A percentile compares a stretch with the other conserved stretches of the same genome.
phyloP scores from a whole-genome alignment of 768 basidiomycete species.

The Russula emetica region DNA sequence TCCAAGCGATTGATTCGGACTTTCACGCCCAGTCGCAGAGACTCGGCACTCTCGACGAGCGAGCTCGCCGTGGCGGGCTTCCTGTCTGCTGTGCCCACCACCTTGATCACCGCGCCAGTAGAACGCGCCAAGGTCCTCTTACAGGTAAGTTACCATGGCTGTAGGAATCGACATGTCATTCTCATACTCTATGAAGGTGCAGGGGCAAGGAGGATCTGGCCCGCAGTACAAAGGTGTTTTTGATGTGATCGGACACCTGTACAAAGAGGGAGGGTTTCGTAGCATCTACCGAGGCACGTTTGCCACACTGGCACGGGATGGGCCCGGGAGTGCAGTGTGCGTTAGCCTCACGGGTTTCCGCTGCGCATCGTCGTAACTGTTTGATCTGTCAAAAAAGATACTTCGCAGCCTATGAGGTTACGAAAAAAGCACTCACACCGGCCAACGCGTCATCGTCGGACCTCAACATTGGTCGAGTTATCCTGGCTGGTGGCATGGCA shows the following conservation, averaged over 20 bases:
- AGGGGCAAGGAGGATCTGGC: conserved; percentile 76
- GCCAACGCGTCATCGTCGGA: conserved; percentile 73
- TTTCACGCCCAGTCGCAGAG: conserved; percentile 72
- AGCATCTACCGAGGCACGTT: conserved; percentile 90
- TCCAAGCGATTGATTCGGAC: conserved; percentile 83
- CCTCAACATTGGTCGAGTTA: conserved; percentile 79
- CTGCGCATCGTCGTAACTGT: conserved; percentile 15
- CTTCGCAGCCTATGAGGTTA: conserved; percentile 94
- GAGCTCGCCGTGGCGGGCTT: conserved; percentile 94
- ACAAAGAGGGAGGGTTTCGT: conserved; percentile 87
- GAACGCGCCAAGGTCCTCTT: conserved; percentile 95
- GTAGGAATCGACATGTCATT: neutral
- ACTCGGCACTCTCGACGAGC: conserved; percentile 54
- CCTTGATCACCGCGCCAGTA: conserved; percentile 90
- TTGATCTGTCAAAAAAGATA: conserved; percentile 51
- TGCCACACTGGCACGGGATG: conserved; percentile 93
- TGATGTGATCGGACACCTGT: conserved; percentile 86
- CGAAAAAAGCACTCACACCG: conserved; percentile 83
- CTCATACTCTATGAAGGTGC: conserved; percentile 74
- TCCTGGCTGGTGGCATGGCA: conserved; percentile 89
- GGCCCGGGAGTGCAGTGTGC: conserved; percentile 94
- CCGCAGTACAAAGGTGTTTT: conserved; percentile 83
- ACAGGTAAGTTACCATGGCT: conserved; percentile 51
- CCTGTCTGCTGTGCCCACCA: conserved; percentile 88
- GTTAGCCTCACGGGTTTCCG: conserved; percentile 34